These are phyloP conservation scores for Pythium guiyangense DNA, from an alignment of 352 stramenopile genomes.

Conservation along the genomic window DNA sequence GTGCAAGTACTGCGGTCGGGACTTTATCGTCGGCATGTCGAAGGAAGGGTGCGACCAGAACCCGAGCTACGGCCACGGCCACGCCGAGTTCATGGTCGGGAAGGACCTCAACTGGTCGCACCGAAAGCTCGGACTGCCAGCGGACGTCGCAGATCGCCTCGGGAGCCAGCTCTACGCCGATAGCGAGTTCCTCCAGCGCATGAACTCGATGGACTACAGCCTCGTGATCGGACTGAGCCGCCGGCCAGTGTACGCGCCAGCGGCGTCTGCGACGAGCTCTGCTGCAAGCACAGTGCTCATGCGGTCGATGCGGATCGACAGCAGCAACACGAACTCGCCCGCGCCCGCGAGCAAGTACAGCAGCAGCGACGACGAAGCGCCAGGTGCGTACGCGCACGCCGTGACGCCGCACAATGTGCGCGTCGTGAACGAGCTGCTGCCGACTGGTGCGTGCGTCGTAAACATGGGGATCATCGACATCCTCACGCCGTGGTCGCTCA, in stretches of 20 bases:
- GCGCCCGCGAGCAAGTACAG: neutral
- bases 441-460: slow-evolving; percentile 69
- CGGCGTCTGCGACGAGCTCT: slow-evolving; percentile 17
- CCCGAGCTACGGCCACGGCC: slow-evolving; percentile 49
- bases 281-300: slow-evolving; percentile 15
- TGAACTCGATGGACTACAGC: slow-evolving; percentile 98
- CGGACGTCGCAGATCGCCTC: slow-evolving; percentile 70
- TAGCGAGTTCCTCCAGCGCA: slow-evolving; percentile 90
- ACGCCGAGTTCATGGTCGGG: slow-evolving; percentile 74
- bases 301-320: slow-evolving; percentile 21
- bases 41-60: slow-evolving; percentile 73
- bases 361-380: slow-evolving; percentile 28
- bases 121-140: slow-evolving; percentile 61
- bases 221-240: slow-evolving; percentile 91
- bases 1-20: slow-evolving; percentile 85
- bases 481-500: slow-evolving; percentile 92
- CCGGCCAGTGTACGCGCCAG: slow-evolving; percentile 23
- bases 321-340: slow-evolving; percentile 1
- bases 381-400: slow-evolving; percentile 41
- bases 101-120: slow-evolving; percentile 89
- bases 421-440: slow-evolving; percentile 36
- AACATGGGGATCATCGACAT: slow-evolving; percentile 98
- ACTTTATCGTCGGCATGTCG: slow-evolving; percentile 86
- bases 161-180: slow-evolving; percentile 87
- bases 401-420: slow-evolving; percentile 35